Evolutionary conservation across 768 basidiomycete species (phyloP).

Genomic region (Tylopilus sp.): DNA sequence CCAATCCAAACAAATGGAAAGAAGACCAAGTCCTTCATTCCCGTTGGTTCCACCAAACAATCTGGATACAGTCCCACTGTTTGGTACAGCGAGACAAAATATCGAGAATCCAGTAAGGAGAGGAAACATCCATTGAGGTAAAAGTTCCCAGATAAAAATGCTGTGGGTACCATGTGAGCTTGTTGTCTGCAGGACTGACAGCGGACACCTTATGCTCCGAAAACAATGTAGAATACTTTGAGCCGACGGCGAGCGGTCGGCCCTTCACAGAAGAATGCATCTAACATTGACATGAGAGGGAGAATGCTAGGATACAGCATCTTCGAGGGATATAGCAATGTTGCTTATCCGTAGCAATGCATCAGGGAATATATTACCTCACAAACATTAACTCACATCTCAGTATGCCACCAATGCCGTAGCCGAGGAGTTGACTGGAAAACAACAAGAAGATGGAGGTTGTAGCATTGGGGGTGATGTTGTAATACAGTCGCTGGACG

Average conservation of each 20-base stretch:
- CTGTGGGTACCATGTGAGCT: conserved; percentile 15
- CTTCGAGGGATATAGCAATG: conserved; percentile 42
- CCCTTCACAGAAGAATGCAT: conserved; percentile 41
- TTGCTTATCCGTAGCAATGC: conserved; percentile 12
- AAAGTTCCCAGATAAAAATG: conserved; percentile 31
- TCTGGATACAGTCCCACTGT: conserved; percentile 48
- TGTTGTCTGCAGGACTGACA: conserved; percentile 11
- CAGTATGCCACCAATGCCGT: conserved; percentile 54
- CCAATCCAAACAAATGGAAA: conserved; percentile 62
- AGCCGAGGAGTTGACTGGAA: conserved; percentile 40
- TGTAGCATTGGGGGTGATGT: conserved; percentile 46
- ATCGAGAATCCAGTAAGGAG: conserved; percentile 59
- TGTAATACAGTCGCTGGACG: conserved; percentile 52
- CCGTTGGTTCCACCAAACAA: conserved; percentile 61
- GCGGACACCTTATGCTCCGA: conserved; percentile 28
- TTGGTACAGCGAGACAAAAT: conserved; percentile 53
- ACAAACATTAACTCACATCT: conserved; percentile 36
- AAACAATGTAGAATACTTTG: conserved; percentile 29
- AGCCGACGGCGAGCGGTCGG: conserved; percentile 39
- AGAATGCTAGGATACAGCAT: conserved; percentile 40
- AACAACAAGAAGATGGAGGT: conserved; percentile 46
- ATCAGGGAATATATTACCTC: not conserved
- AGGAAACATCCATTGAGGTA: conserved; percentile 45
- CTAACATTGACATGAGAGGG: conserved; percentile 25
- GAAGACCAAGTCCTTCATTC: conserved; percentile 60